Conservation (phyloP, 2,329 filamentous ascomycete species). For the Lasiodiplodia hormozganensis region DNA sequence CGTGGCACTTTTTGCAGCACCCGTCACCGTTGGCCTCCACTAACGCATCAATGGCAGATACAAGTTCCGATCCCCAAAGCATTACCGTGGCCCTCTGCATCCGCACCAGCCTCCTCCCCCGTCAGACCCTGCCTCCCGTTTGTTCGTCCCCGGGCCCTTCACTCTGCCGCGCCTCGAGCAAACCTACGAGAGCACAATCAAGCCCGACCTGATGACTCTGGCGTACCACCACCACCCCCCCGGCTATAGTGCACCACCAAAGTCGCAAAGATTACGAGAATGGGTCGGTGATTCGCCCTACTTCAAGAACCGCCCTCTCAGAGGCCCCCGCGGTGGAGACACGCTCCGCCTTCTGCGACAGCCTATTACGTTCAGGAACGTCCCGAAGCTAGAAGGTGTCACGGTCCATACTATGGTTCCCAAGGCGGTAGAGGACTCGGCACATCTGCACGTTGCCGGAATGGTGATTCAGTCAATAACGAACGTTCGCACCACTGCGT, state of each 20-base stretch:
- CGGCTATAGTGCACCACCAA: slow-evolving; percentile 68
- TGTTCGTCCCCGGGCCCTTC: slow-evolving; percentile 92
- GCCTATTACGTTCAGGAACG: slow-evolving; percentile 77
- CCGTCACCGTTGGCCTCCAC: neutral
- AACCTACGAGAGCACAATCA: slow-evolving; percentile 86
- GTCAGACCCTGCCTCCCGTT: slow-evolving; percentile 85
- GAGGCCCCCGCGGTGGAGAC: slow-evolving; percentile 82
- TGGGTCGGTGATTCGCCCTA: slow-evolving; percentile 95
- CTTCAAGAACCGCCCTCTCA: slow-evolving; percentile 86
- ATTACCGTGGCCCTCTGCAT: slow-evolving; percentile 90
- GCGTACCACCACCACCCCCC: slow-evolving; percentile 87
- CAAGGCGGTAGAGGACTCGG: slow-evolving; percentile 71
- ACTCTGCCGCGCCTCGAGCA: slow-evolving; percentile 85
- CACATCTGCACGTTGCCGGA: slow-evolving; percentile 80
- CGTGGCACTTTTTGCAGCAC: neutral
- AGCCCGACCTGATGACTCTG: slow-evolving; percentile 86
- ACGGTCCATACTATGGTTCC: slow-evolving; percentile 80
- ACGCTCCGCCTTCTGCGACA: slow-evolving; percentile 72
- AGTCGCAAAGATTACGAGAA: slow-evolving; percentile 72
- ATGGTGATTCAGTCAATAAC: slow-evolving; percentile 87
- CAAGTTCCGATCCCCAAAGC: slow-evolving; percentile 92
- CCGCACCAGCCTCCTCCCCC: slow-evolving; percentile 88
- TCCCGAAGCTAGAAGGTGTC: slow-evolving; percentile 81
- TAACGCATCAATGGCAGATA: slow-evolving; percentile 66
- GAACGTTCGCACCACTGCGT: slow-evolving; percentile 74